A percentile compares a stretch with the other conserved stretches of the same genome.
Evolutionary conservation across 179 eudicot species (phyloP).

Genomic region (Corrigiola litoralis): DNA sequence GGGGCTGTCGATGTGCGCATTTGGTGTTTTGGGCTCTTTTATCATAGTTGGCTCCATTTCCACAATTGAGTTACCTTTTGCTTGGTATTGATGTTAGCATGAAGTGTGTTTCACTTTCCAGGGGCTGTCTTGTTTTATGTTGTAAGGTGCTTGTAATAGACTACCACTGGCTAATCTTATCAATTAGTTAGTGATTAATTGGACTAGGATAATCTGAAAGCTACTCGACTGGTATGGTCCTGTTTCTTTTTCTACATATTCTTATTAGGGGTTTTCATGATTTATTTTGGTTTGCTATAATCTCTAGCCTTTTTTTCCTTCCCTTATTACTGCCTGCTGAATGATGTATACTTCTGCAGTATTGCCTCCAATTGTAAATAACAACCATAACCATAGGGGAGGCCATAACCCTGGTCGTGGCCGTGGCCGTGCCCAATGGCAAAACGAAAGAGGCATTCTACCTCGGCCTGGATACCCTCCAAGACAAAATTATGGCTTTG

Average conservation of each 20-base stretch:
- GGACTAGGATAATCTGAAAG: background rate
- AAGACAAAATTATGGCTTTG: slow-evolving; percentile 56
- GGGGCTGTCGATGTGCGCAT: background rate
- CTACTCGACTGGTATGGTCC: background rate
- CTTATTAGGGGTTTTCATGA: background rate
- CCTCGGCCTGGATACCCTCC: slow-evolving; percentile 88
- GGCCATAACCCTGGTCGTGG: slow-evolving; percentile 81
- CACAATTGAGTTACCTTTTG: too few relatives aligned
- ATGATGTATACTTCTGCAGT: slow-evolving; percentile 39
- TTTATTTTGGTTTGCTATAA: background rate
- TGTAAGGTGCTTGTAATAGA: background rate
- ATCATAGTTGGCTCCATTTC: too few relatives aligned
- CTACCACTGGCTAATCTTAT: background rate
- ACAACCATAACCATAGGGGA: slow-evolving; percentile 61
- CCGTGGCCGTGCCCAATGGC: slow-evolving; percentile 65
- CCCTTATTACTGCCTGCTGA: background rate
- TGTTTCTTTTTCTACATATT: background rate
- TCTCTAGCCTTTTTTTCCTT: background rate
- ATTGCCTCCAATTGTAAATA: slow-evolving; percentile 60
- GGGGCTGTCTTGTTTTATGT: background rate
- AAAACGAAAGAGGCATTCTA: slow-evolving; percentile 89
- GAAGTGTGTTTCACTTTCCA: too few relatives aligned
- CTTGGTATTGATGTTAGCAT: too few relatives aligned
- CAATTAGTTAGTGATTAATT: background rate
- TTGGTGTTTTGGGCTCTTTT: background rate